Evolutionary conservation across 2,329 filamentous ascomycete genomes (phyloP), one percentile per base, ranked within the genome.

Genomic region (Aureobasidium mangrovei): DNA sequence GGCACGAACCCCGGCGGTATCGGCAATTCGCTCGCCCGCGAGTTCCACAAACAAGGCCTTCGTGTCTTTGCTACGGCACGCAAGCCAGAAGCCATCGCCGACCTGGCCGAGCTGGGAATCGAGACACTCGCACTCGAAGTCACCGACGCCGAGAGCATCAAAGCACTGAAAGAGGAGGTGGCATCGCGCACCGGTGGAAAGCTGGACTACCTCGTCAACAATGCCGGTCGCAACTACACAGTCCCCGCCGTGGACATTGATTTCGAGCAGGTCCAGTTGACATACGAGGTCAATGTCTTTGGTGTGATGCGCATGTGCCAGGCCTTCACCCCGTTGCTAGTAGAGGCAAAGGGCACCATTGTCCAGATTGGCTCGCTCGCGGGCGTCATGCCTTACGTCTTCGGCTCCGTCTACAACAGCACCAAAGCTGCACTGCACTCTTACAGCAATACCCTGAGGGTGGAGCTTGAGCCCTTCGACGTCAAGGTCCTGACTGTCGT

Each of bases 61-160:
- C 73, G 76, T 27, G 80, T 84, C 53, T 75, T 83, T 53, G 79
- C 78, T 9, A 82, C 79, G 3, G 79, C 79, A 9, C 74, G 80
- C 60, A 70, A 77, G 54, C 70, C 74, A 38, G 65, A 67, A 18
- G 71, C 72, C 43, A 74, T 82, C 60, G 62, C 70, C 32, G 74
- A 79, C 57, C 67, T 80, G 10, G 70, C 70, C 18, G 66, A 69
- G n/a, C 59, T 72, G 4, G 77, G 74, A 4, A 77, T 82, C 57
- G 77, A 79, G 46, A 79, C 77, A 7, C 62, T 82, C 28, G 69
- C 74, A 32, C 70, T 82, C 35, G 77, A 79, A 57, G 78, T 81
- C 48, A 75, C 77, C 55, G 67, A 71, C 31, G 65, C 69, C 24
- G 68, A 72, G n/a, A 78, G 73, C 56, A 74, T 82, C 55, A 65